Evolutionary conservation across 2,329 filamentous ascomycete genomes (phyloP).

Genomic region (Phaeosphaeria sp.): DNA sequence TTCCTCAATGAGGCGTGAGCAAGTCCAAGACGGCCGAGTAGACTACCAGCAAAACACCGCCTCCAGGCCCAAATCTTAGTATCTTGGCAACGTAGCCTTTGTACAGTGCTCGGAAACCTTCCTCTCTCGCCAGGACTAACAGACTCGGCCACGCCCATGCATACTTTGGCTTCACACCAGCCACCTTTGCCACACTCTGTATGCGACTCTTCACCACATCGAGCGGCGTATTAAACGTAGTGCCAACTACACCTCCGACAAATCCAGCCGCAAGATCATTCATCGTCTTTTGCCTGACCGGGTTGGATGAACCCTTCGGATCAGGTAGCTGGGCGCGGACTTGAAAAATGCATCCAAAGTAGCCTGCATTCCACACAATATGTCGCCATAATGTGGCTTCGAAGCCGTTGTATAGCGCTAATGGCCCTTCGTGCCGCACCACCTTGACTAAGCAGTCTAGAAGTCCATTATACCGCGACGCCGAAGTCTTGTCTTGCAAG

Average conservation of each 20-base stretch:
- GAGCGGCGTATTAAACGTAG: conserved; percentile 39
- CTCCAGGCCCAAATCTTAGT: conserved; percentile 38
- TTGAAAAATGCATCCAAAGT: conserved; percentile 43
- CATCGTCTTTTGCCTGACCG: conserved; percentile 30
- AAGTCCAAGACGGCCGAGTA: conserved; percentile 36
- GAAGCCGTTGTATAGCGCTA: conserved; percentile 40
- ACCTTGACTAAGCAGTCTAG: conserved; percentile 38
- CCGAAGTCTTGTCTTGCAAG: conserved; percentile 35
- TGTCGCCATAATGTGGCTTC: conserved; percentile 41
- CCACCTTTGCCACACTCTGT: conserved; percentile 37
- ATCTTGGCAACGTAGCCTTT: conserved; percentile 42
- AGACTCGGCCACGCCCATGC: conserved; percentile 40
- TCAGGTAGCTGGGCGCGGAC: conserved; percentile 31
- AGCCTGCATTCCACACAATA: conserved; percentile 42
- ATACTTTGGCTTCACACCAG: conserved; percentile 33
- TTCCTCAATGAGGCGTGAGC: conserved; percentile 12
- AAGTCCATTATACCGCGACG: conserved; percentile 33
- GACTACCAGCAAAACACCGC: conserved; percentile 37
- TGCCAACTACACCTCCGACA: conserved; percentile 37
- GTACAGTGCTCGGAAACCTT: conserved; percentile 36
- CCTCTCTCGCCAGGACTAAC: conserved; percentile 32
- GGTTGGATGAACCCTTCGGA: conserved; percentile 17
- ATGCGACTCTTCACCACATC: conserved; percentile 43
- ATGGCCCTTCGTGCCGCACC: conserved; percentile 29
- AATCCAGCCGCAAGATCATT: conserved; percentile 39